Percentiles rank a stretch among this genome's conserved stretches.
These are phyloP conservation scores for Cadophora gregata DNA, from an alignment of 2,329 filamentous ascomycete genomes.

Conservation along the genomic window DNA sequence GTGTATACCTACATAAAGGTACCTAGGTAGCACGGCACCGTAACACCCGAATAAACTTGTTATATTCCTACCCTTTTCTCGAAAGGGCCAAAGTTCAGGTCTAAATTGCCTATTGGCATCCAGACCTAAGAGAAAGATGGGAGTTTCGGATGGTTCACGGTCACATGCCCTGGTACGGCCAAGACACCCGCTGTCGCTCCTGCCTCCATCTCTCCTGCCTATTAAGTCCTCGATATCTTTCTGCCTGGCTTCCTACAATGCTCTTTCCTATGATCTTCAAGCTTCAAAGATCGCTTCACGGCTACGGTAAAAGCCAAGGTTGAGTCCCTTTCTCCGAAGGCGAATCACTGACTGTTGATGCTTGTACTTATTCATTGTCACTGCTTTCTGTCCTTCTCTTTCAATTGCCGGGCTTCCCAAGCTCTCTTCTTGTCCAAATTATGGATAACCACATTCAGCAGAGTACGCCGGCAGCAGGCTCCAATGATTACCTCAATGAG, in stretches of 20 bases:
- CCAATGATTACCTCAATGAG: constrained; percentile 19
- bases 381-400: background rate
- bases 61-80: background rate
- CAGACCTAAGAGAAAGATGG: background rate
- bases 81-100: background rate
- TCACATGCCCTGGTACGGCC: background rate
- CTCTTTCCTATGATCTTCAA: background rate
- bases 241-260: background rate
- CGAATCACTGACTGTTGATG: background rate
- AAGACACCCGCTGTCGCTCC: background rate
- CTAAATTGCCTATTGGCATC: background rate
- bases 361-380: background rate
- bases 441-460: constrained; percentile 39
- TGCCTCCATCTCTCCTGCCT: background rate
- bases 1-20: constrained; percentile 20
- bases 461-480: constrained; percentile 34
- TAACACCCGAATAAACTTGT: constrained; percentile 6
- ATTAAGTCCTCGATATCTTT: background rate
- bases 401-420: background rate
- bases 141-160: background rate
- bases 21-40: constrained; percentile 12
- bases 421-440: constrained; percentile 12
- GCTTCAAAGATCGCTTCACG: background rate
- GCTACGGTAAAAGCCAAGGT: background rate
- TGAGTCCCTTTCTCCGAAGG: background rate